Evolutionary conservation across 352 stramenopile genomes (phyloP).

Genomic region (Globisporangium cystogenes): DNA sequence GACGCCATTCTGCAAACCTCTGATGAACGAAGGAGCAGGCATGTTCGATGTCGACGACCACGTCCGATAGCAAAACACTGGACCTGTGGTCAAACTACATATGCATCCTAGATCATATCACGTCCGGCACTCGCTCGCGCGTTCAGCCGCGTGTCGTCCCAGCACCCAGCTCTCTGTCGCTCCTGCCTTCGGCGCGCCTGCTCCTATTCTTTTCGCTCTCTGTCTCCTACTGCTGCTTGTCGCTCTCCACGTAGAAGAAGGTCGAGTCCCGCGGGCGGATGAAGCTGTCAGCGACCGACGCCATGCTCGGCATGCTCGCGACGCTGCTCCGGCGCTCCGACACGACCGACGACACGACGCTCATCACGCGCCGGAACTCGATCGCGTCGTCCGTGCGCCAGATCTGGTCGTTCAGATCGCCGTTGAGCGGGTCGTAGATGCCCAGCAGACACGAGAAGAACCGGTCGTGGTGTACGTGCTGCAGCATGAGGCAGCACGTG

Average conservation of each 20-base stretch:
- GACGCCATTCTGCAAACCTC: too few species aligned
- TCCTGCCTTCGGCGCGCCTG: not conserved
- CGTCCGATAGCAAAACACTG: not conserved
- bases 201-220: too few species aligned
- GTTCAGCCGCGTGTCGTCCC: too few species aligned
- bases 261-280: slow-evolving; percentile 60
- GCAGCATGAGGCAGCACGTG: slow-evolving; percentile 83
- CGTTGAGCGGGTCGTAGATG: slow-evolving; percentile 77
- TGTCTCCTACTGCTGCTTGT: not conserved
- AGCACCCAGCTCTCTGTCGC: not conserved
- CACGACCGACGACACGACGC: slow-evolving; percentile 62
- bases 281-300: slow-evolving; percentile 25
- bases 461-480: slow-evolving; percentile 85
- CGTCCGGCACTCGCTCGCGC: not conserved
- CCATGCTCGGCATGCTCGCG: slow-evolving; percentile 21
- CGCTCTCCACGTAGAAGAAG: slow-evolving; percentile 61
- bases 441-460: slow-evolving; percentile 84
- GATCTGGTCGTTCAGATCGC: slow-evolving; percentile 72
- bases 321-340: slow-evolving; percentile 44
- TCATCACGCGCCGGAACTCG: slow-evolving; percentile 68
- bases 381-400: slow-evolving; percentile 51
- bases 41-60: too few species aligned
- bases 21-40: too few species aligned
- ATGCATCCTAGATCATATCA: not conserved
- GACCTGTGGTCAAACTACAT: not conserved